Base-by-base conservation (phyloP, 169 alveolate species). In the Eimeria falciformis region DNA sequence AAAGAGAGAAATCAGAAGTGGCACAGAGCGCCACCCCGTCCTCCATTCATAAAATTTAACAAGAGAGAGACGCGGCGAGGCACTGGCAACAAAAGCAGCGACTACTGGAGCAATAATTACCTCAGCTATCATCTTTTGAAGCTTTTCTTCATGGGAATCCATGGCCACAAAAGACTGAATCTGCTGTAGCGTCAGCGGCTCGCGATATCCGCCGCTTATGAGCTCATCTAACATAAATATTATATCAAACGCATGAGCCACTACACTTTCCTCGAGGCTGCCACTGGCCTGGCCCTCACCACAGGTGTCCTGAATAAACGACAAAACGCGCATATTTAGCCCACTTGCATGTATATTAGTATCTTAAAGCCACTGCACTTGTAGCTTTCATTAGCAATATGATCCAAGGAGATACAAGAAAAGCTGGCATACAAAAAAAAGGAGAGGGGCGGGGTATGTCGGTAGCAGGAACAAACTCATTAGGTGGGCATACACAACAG, bases 71-170 rank as follows among this genome's bases (percentile, higher is more conserved):
- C n/a, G n/a, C n/a, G n/a, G n/a, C n/a, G n/a, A n/a, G n/a, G n/a
- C n/a, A n/a, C n/a, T n/a, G n/a, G n/a, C n/a, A n/a, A n/a, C n/a
- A n/a, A n/a, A n/a, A n/a, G n/a, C n/a, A n/a, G n/a, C n/a, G n/a
- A n/a, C n/a, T n/a, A n/a, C n/a, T n/a, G n/a, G n/a, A n/a, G n/a
- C n/a, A n/a, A n/a, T 17, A 45, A 46, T 40, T 50, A 91, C 94
- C 82, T 92, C 87, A 5, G 73, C 83, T 62, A 92, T 77, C 77
- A 86, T 53, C 11, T 66, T 50, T 27, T 83, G 93, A 3, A 95
- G 94, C 86, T 88, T 97, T 71, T 97, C 99, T 56, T 97, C 99
- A 75, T 97, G 97, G n/a, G 98, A 95, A 85, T 97, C 99, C 99
- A 97, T 97, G 94, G 96, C 98, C 47, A 96, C 95, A 91, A 94